phyloP scores from a whole-genome alignment of 805 yeast genomes.

The Jamesozyma gamospora region DNA sequence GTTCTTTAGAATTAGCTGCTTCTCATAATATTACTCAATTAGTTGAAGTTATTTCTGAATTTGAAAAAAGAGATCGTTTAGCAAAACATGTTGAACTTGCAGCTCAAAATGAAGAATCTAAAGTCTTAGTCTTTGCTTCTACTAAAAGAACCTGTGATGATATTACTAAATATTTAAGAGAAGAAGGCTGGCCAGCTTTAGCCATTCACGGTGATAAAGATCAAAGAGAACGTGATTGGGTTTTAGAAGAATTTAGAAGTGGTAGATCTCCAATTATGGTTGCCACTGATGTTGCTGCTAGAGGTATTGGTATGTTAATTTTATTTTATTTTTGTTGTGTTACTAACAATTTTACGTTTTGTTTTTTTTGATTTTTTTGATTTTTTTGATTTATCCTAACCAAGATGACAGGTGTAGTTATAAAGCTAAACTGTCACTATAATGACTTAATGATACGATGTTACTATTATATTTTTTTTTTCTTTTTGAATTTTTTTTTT shows the following conservation, averaged over 20 bases:
- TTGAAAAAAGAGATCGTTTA: conserved; percentile 88
- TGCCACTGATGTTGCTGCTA: conserved; percentile 98
- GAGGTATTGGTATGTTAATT: conserved; percentile 92
- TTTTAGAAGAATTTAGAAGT: conserved; percentile 77
- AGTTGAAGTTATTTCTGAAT: conserved; percentile 84
- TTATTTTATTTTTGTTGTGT: conserved; percentile 10
- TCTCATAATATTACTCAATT: conserved; percentile 91
- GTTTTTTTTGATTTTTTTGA: neutral
- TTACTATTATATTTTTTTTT: neutral
- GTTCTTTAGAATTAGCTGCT: conserved; percentile 92
- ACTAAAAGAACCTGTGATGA: conserved; percentile 98
- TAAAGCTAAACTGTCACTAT: too few species aligned
- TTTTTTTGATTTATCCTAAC: neutral
- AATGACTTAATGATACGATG: neutral
- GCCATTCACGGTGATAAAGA: conserved; percentile 98
- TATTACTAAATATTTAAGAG: conserved; percentile 79
- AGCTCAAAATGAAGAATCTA: conserved; percentile 58
- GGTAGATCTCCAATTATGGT: conserved; percentile 96
- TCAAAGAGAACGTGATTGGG: conserved; percentile 99
- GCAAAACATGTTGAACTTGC: conserved; percentile 75
- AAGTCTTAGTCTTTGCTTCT: conserved; percentile 84
- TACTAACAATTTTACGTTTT: conserved; percentile 10
- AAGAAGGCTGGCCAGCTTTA: conserved; percentile 97
- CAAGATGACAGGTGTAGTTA: too few species aligned
- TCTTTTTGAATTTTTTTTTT: too few species aligned